These are phyloP conservation scores for Thermoascus crustaceus DNA, from an alignment of 2,329 filamentous ascomycete genomes.

Conservation along the genomic window DNA sequence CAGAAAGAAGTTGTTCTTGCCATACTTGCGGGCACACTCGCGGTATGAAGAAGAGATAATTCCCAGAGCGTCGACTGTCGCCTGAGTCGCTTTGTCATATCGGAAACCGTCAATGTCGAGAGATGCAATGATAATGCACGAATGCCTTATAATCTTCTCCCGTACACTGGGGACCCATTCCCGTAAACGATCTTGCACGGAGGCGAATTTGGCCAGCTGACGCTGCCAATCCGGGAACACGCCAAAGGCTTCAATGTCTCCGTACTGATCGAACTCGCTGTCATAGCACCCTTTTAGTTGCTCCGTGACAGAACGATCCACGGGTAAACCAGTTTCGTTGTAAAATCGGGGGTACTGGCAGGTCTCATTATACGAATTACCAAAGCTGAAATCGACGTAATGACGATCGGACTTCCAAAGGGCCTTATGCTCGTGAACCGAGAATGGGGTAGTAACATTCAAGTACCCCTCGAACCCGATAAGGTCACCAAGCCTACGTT, in stretches of 20 bases:
- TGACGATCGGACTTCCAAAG: slow-evolving; percentile 47
- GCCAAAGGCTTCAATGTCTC: slow-evolving; percentile 56
- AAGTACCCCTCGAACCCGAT: slow-evolving; percentile 55
- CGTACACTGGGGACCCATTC: slow-evolving; percentile 55
- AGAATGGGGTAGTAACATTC: slow-evolving; percentile 51
- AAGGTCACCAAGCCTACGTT: slow-evolving; percentile 48
- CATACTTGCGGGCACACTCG: slow-evolving; percentile 47
- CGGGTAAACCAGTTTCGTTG: slow-evolving; percentile 48
- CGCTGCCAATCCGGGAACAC: slow-evolving; percentile 56
- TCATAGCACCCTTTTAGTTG: slow-evolving; percentile 50
- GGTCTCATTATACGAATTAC: slow-evolving; percentile 46
- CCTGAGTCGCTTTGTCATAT: slow-evolving; percentile 59
- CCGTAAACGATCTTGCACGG: slow-evolving; percentile 58
- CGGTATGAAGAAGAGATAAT: slow-evolving; percentile 51
- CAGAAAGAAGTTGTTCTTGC: slow-evolving; percentile 57
- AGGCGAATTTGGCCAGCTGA: slow-evolving; percentile 58
- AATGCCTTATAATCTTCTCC: slow-evolving; percentile 51
- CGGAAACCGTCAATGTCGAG: slow-evolving; percentile 61
- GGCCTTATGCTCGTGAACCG: slow-evolving; percentile 48
- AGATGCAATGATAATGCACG: slow-evolving; percentile 54
- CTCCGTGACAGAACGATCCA: slow-evolving; percentile 40
- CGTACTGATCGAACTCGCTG: slow-evolving; percentile 59
- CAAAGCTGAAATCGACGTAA: slow-evolving; percentile 52
- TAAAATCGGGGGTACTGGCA: slow-evolving; percentile 56
- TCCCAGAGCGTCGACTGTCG: slow-evolving; percentile 53